These are phyloP conservation scores for Micractinium sp. DNA, from an alignment of 139 green algal genomes.

Conservation along the genomic window DNA sequence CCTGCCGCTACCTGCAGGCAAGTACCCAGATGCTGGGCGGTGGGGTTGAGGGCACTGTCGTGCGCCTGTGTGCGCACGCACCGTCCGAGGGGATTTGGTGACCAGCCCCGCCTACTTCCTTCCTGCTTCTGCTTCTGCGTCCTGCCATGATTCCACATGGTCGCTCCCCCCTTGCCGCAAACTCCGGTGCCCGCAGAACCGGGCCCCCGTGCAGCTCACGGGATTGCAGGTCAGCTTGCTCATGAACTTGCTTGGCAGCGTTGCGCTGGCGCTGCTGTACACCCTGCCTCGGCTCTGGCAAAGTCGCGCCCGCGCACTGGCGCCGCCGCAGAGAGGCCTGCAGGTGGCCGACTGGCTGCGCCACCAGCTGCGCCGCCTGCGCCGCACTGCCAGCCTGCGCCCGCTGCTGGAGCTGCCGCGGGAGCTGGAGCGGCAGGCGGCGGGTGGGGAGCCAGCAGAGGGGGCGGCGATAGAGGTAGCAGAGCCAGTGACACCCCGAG, in stretches of 20 bases:
- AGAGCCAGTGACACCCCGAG: background rate
- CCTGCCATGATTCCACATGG: no score
- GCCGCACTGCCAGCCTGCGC: background rate
- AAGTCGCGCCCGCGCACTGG: background rate
- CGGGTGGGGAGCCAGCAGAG: background rate
- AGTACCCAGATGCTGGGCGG: background rate
- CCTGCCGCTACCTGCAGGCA: background rate
- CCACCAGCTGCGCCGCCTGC: background rate
- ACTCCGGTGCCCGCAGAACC: background rate
- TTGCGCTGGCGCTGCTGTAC: background rate
- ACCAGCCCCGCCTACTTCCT: background rate
- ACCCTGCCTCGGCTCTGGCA: background rate
- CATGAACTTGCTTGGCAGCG: background rate
- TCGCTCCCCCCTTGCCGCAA: no score
- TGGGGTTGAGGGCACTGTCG: no score
- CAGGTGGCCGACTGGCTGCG: background rate
- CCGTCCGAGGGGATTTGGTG: no score
- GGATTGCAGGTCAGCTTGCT: constrained; percentile 2
- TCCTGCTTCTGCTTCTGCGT: background rate
- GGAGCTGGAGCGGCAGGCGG: background rate
- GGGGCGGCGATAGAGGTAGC: background rate
- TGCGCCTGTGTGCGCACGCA: background rate
- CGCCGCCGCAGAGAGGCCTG: background rate
- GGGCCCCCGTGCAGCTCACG: background rate
- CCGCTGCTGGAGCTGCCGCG: background rate